Percentiles rank a stretch among this genome's conserved stretches.
phyloP scores from a whole-genome alignment of 139 green algal genomes.

The Pedinophyceae sp. region DNA sequence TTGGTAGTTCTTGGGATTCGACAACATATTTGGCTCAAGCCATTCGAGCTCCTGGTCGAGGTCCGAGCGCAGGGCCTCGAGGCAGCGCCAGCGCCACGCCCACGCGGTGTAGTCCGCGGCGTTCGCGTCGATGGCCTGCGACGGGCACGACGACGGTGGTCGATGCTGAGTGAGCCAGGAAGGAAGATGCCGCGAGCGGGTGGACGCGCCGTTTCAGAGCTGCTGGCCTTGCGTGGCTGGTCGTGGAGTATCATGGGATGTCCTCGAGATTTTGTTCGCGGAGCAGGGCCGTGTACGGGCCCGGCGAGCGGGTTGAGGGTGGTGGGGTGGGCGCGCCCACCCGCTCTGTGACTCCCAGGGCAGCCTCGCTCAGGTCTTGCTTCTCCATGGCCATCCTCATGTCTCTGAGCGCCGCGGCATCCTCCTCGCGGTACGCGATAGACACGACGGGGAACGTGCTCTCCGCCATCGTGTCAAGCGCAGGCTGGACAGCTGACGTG shows the following conservation, averaged over 20 bases:
- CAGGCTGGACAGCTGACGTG: no score
- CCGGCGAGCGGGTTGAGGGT: no score
- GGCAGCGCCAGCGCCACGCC: constrained; percentile 5
- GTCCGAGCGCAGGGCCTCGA: constrained; percentile 1
- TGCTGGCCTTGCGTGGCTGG: no score
- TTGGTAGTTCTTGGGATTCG: constrained; percentile 25
- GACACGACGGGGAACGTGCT: constrained; percentile 16
- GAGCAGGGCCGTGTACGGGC: no score
- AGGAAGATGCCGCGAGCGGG: no score
- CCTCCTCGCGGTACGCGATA: constrained; percentile 12
- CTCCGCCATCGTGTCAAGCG: no score
- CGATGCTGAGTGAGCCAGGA: no score
- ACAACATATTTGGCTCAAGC: background rate
- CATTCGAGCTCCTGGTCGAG: background rate
- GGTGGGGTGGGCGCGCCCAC: background rate
- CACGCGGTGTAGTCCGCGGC: constrained; percentile 7
- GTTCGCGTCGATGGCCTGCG: background rate
- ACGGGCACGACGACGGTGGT: no score
- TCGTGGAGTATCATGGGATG: no score
- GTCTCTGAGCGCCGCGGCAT: background rate
- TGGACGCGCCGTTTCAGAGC: no score
- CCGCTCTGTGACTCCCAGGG: background rate
- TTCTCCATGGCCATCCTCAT: background rate
- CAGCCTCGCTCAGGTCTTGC: no score
- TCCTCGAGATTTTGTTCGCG: no score